Evolutionary conservation across 371 early-diverging fungal genomes (phyloP), one percentile per base, ranked within the genome.

Genomic region (Smittium culicis): DNA sequence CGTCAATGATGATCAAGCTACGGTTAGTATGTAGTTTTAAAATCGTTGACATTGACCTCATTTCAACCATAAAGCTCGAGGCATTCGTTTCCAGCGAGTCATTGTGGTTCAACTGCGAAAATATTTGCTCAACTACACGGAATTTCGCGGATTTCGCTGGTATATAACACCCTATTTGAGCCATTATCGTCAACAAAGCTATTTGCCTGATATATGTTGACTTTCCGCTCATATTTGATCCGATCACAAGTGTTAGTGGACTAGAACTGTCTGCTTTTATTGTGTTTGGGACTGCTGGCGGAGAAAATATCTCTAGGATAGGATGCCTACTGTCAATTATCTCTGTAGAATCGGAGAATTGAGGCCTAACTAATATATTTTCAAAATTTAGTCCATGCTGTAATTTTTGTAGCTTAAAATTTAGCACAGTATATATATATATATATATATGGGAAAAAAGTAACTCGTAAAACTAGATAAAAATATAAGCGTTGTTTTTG

Each of bases 221-320:
- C 73, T 96, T 96, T 20, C 97, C 97, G 64, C 88, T 89, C 99
- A 98, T 99, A 73, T 99, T 99, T 0, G 98, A 93, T 0, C 99
- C 99, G 0, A 93, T 95, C 11, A 98, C 86, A 17, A 98, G 79
- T 55, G 92, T 91, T 67, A 98, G 83, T 25, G 83, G 89, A 25
- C 80, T 79, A 0, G 81, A 81, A 1, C 77, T 71, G 27, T 83
- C 79, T 1, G 86, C 85, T 73, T 82, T 88, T 2, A 85, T 79
- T 68, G 93, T 90, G 69, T 95, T 93, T 0, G 97, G 82, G 0
- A 91, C 82, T 31, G 86, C 84, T 2, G 77, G 69, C 1, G 28
- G 69, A 72, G 77, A 69, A 1, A 85, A 71, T 2, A 71, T 71
- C 66, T 92, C 91, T 29, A 83, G 69, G 24, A 94, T 86, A 0